Conservation (phyloP, 2,329 filamentous ascomycete species). For the Ophiocordyceps polyrhachis-furcata region DNA sequence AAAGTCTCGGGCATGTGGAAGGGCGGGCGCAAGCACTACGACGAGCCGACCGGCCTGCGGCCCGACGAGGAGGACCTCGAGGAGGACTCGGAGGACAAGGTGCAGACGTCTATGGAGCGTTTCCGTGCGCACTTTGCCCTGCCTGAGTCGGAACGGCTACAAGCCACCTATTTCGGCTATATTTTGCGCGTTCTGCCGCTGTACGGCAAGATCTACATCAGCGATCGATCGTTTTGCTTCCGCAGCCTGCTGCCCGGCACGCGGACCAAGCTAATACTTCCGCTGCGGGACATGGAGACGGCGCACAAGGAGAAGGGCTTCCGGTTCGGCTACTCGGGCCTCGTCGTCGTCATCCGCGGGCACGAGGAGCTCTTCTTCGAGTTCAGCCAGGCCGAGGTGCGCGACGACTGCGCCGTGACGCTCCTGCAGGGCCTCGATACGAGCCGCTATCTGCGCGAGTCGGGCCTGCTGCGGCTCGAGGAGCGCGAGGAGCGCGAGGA, state of each 20-base stretch:
- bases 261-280: conserved; percentile 79
- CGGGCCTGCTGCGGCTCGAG: conserved; percentile 45
- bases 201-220: conserved; percentile 93
- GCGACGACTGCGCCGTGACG: conserved; percentile 79
- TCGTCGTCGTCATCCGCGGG: conserved; percentile 82
- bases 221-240: conserved; percentile 76
- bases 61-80: conserved; percentile 37
- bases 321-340: conserved; percentile 71
- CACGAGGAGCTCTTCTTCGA: conserved; percentile 97
- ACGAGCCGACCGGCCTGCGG: conserved; percentile 34
- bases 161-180: conserved; percentile 82
- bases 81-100: conserved; percentile 43
- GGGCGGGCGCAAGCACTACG: conserved; percentile 77
- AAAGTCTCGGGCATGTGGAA: conserved; percentile 97
- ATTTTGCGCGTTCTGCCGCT: conserved; percentile 78
- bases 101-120: conserved; percentile 51
- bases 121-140: conserved; percentile 84
- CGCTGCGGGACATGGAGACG: conserved; percentile 80
- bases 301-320: conserved; percentile 92
- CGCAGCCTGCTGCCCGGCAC: conserved; percentile 78
- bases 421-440: conserved; percentile 60
- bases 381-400: conserved; percentile 55
- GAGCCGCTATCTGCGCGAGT: conserved; percentile 50
- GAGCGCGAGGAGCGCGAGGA: conserved; percentile 53
- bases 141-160: conserved; percentile 63